Percentiles rank a stretch among this genome's conserved stretches.
Conservation (phyloP, 768 basidiomycete genomes). For the Leucocoprinus leucothites region DNA sequence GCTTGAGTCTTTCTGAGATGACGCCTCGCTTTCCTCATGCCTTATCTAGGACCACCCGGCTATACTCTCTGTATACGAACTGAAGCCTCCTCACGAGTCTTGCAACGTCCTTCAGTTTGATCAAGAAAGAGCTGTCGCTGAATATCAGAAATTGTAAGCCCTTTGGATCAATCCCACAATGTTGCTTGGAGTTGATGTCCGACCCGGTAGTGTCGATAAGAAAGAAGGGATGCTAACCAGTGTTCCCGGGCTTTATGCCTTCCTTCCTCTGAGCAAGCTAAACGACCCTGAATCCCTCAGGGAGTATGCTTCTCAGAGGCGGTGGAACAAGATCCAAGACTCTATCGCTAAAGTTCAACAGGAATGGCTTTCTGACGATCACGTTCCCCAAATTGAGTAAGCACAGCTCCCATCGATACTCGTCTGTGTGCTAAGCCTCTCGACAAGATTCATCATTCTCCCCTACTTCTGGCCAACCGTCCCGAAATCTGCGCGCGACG, state of each 20-base stretch:
- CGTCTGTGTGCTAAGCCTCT: neutral
- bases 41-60: constrained; percentile 8
- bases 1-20: neutral
- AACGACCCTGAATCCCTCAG: neutral
- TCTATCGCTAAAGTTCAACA: neutral
- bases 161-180: no score
- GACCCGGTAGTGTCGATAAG: neutral
- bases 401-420: neutral
- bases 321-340: constrained; percentile 3
- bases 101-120: neutral
- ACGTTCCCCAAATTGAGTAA: constrained; percentile 7
- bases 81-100: constrained; percentile 2
- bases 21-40: neutral
- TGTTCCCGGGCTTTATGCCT: neutral
- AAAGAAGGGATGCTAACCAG: neutral
- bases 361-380: neutral
- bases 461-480: constrained; percentile 5
- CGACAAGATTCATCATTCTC: neutral
- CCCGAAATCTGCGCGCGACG: neutral
- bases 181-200: no score
- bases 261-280: neutral
- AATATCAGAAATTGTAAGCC: neutral
- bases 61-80: constrained; percentile 3
- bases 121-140: neutral
- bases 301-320: neutral